Percentiles rank a stretch among this genome's conserved stretches.
Evolutionary conservation across 2,329 filamentous ascomycete species (phyloP).

Genomic region (Calonectria fujianensis): DNA sequence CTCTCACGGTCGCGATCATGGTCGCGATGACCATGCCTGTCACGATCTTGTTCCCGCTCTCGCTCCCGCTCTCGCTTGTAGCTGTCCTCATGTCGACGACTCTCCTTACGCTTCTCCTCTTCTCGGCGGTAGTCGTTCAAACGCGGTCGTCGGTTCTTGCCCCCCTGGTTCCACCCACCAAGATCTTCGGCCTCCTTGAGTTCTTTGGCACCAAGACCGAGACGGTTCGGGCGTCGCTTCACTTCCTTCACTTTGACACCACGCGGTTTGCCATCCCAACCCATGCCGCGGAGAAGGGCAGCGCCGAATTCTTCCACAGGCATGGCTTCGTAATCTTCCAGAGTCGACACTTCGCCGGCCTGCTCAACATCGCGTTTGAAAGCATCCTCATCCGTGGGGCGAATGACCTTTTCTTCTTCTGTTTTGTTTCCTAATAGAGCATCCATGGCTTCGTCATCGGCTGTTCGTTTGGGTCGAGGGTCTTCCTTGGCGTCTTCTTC

Average conservation of each 20-base stretch:
- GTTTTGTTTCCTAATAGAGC: slow-evolving; percentile 77
- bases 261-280: slow-evolving; percentile 85
- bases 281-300: slow-evolving; percentile 93
- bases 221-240: slow-evolving; percentile 84
- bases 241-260: slow-evolving; percentile 75
- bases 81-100: slow-evolving; percentile 64
- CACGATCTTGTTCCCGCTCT: slow-evolving; percentile 63
- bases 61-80: slow-evolving; percentile 67
- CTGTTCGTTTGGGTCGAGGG: slow-evolving; percentile 47
- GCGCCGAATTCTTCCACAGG: slow-evolving; percentile 97
- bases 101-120: slow-evolving; percentile 66
- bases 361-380: slow-evolving; percentile 82
- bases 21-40: slow-evolving; percentile 61
- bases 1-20: slow-evolving; percentile 57
- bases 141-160: slow-evolving; percentile 67
- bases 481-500: slow-evolving; percentile 34
- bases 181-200: slow-evolving; percentile 83
- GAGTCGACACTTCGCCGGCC: slow-evolving; percentile 83
- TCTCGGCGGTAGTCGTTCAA: slow-evolving; percentile 71
- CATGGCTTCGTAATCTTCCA: slow-evolving; percentile 90
- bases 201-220: slow-evolving; percentile 93
- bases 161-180: slow-evolving; percentile 86
- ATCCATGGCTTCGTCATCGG: slow-evolving; percentile 76
- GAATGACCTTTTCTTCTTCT: slow-evolving; percentile 71
- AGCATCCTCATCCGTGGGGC: slow-evolving; percentile 77